These are phyloP conservation scores for Fusarium sp. DNA, from an alignment of 2,329 filamentous ascomycete genomes.

Conservation along the genomic window DNA sequence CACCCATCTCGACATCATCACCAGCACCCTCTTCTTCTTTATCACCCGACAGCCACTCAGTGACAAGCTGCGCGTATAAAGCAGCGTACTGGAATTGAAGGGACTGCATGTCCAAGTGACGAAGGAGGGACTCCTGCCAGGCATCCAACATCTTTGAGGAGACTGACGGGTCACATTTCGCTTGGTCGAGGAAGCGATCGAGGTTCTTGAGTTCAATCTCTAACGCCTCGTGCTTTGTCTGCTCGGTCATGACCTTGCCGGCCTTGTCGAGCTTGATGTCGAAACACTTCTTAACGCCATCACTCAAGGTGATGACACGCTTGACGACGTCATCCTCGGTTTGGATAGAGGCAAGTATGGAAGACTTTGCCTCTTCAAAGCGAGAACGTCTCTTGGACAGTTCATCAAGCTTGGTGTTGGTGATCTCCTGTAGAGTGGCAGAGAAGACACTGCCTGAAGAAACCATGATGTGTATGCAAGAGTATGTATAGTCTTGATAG, in stretches of 20 bases:
- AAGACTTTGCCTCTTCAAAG: slow-evolving; percentile 52
- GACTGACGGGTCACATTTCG: slow-evolving; percentile 55
- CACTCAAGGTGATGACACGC: slow-evolving; percentile 48
- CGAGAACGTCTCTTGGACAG: slow-evolving; percentile 53
- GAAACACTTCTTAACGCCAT: slow-evolving; percentile 53
- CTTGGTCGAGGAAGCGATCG: slow-evolving; percentile 54
- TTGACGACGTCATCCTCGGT: slow-evolving; percentile 42
- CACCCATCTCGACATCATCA: slow-evolving; percentile 45
- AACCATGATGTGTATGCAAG: slow-evolving; percentile 34
- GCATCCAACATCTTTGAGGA: slow-evolving; percentile 47
- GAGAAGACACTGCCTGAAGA: slow-evolving; percentile 53
- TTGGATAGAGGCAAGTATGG: slow-evolving; percentile 45
- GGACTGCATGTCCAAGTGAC: slow-evolving; percentile 54
- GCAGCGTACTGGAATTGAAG: slow-evolving; percentile 58
- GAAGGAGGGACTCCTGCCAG: slow-evolving; percentile 53
- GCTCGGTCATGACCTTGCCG: slow-evolving; percentile 36
- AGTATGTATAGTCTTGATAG: background rate
- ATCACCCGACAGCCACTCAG: slow-evolving; percentile 57
- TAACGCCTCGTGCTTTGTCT: slow-evolving; percentile 43
- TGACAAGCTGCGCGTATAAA: slow-evolving; percentile 60
- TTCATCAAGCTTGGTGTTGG: slow-evolving; percentile 57
- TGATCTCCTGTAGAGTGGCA: slow-evolving; percentile 57
- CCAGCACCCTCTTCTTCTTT: slow-evolving; percentile 26
- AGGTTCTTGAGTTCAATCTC: slow-evolving; percentile 53
- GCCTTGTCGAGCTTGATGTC: slow-evolving; percentile 46